Evolutionary conservation across 1,284 basidiomycete genomes (phyloP), one percentile per base, ranked within the genome.

Genomic region (Austroboletus novae-zelandiae): DNA sequence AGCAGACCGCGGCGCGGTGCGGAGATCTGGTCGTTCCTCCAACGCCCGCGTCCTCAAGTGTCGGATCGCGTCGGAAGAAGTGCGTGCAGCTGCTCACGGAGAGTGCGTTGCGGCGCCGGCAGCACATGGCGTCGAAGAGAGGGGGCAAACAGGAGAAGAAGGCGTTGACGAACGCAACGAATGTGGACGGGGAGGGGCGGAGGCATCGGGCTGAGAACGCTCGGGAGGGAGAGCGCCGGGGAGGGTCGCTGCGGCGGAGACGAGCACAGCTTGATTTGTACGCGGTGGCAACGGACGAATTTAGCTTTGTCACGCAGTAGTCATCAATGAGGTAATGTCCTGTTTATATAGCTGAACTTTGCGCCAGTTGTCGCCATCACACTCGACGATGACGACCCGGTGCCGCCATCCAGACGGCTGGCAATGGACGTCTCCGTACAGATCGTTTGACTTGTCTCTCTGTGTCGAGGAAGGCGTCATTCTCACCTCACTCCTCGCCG

Each of bases 381-480:
- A 4, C 11, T 30, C 29, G 29, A 30, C 29, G 34, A 20, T 14
- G 37, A 78, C 79, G 78, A 64, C 67, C 2, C 43, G 56, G 51
- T 83, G 81, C 61, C 73, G 64, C 46, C 74, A 79, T 58, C 46
- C 54, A 13, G 84, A 89, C 58, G 84, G 89, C 47, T 91, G 88
- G 82, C 72, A 70, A 1, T 73, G 78, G 14, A 70, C 83, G 39
- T 93, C 90, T 9, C 66, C 60, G 8, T 56, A 71, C 0, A 79
- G 90, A 50, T 74, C 80, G 25, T 90, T 94, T 61, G 94, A 97
- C 69, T 64, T 89, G 13, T 89, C 92, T 1, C 79, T 83, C 8
- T 98, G 94, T 69, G 92, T 91, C 60, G 89, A 95, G 62, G 84
- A 89, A 56, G 83, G 80, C 30, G 63, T 85, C n/a, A 41, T 92